Conservation (phyloP, 2,329 filamentous ascomycete species). For the Didymella arachidicola region DNA sequence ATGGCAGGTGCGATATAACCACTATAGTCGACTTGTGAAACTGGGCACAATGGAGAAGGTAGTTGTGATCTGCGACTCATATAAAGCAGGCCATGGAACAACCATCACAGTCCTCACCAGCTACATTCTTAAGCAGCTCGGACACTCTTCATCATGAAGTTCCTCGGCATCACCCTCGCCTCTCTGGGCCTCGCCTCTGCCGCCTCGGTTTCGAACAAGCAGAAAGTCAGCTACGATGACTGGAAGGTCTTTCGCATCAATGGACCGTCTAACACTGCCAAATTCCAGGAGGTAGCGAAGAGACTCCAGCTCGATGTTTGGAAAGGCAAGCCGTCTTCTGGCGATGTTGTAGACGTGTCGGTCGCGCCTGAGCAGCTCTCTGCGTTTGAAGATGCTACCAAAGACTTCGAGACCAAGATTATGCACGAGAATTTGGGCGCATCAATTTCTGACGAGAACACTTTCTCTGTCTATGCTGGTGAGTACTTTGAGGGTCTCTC, state of each 20-base stretch:
- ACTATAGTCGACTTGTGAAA: conserved; percentile 10
- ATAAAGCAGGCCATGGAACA: conserved; percentile 4
- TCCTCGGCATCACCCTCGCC: conserved; percentile 40
- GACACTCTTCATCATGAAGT: conserved; percentile 38
- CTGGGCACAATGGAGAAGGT: conserved; percentile 3
- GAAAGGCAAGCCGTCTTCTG: conserved; percentile 46
- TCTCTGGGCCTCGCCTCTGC: conserved; percentile 45
- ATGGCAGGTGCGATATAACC: conserved; percentile 18
- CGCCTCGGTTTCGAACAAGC: conserved; percentile 40
- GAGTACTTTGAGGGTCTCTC: conserved; percentile 29
- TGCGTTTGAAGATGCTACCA: conserved; percentile 39
- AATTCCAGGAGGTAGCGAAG: conserved; percentile 41
- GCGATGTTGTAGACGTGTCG: conserved; percentile 47
- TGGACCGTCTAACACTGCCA: conserved; percentile 37
- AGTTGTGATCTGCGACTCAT: not conserved
- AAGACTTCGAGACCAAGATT: conserved; percentile 39
- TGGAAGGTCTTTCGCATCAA: conserved; percentile 50
- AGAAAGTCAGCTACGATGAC: conserved; percentile 45
- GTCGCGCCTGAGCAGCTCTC: conserved; percentile 43
- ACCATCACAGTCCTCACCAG: conserved; percentile 18
- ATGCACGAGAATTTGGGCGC: conserved; percentile 51
- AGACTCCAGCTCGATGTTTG: conserved; percentile 45
- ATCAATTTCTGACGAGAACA: conserved; percentile 45
- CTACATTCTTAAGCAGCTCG: conserved; percentile 12
- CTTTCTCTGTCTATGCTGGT: conserved; percentile 45